Evolutionary conservation across 768 basidiomycete genomes (phyloP), one percentile per base, ranked within the genome.

Genomic region (Lactarius psammicola): DNA sequence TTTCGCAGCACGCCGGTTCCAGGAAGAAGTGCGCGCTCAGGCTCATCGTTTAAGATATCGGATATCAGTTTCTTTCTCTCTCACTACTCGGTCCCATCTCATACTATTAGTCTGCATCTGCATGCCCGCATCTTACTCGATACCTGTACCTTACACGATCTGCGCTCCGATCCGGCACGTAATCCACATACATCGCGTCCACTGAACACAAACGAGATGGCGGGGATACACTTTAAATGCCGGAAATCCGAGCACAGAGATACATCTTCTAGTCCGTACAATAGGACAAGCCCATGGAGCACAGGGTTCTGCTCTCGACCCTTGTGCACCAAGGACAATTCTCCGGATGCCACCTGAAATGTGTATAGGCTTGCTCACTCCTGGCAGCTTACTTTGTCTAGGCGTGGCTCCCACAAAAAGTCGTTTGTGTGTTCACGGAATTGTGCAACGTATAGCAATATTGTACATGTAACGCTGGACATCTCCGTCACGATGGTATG

Each of bases 1-100:
- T 60, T 34, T 49, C 59, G 6, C n/a, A 40, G 60, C 30, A 57
- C 36, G 42, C 49, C 8, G 23, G 54, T 46, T 17, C 34, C 20
- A 33, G 7, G 5, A 57, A 51, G 20, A 46, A 49, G 55, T 57
- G 54, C 46, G n/a, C 33, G 9, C 20, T 59, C 49, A 57, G 28
- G 46, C 34, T 67, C 49, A 17, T 55, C 40, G 13, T 65, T 33
- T 54, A 42, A 56, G 18, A 40, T n/a, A 28, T 30, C 26, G 38
- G n/a, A 33, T 18, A 31, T 55, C 30, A 20, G 15, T 31, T 9
- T 28, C 26, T 31, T 11, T 13, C 17, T 31, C 53, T 28, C 20
- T 31, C 20, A 20, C 30, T 20, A 49, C 49, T 49, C 23, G 1
- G 13, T 15, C 18, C 5, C 40, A 20, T 42, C 40, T 59, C 57